Base-by-base conservation (phyloP, 495 filamentous ascomycete genomes). In the Penicillium pancosmium region DNA sequence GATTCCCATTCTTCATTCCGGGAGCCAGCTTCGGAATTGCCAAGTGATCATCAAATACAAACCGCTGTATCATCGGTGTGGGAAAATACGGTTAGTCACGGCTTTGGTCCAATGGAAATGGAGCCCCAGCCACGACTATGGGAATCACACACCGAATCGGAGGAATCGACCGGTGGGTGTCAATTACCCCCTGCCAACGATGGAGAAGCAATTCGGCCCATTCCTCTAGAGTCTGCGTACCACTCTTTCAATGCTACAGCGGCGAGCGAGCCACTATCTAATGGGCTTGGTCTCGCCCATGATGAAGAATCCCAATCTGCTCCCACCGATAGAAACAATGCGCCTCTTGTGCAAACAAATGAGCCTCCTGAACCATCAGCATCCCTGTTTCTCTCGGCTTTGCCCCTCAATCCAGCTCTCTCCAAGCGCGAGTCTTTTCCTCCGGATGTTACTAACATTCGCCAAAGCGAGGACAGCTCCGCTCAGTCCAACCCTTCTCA, bases 371-470 rank as follows among this genome's bases (percentile, higher is more conserved):
- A 61, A 33, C 50, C 59, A 5, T 40, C 53, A 9, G 1, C 41
- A 25, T 68, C 59, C 23, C 65, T 70, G 19, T 49, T 56, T 21
- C 49, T 55, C 33, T 70, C 68, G 0, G 50, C 52, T n/a, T 57
- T 67, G 9, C 65, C 65, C 2, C 64, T 67, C 35, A 67, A 67
- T 23, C 65, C 65, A 21, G 57, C 65, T 33, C 50, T 55, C 35
- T 55, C 56, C 9, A 53, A 54, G 23, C 49, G 40, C n/a, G 43
- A 52, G 44, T 25, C 51, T 21, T 60, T 52, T 15, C 52, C 52
- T 50, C 19, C 52, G n/a, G 47, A 50, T 18, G 8, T 47, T 27
- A 43, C 16, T n/a, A 46, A 40, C 27, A 31, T 35, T 44, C 41
- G 41, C 3, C 43, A 27, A 47, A n/a, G 35, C 8, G 18, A 33